Evolutionary conservation across 257 asterid species (phyloP).

Genomic region (Hygrophila difformis): DNA sequence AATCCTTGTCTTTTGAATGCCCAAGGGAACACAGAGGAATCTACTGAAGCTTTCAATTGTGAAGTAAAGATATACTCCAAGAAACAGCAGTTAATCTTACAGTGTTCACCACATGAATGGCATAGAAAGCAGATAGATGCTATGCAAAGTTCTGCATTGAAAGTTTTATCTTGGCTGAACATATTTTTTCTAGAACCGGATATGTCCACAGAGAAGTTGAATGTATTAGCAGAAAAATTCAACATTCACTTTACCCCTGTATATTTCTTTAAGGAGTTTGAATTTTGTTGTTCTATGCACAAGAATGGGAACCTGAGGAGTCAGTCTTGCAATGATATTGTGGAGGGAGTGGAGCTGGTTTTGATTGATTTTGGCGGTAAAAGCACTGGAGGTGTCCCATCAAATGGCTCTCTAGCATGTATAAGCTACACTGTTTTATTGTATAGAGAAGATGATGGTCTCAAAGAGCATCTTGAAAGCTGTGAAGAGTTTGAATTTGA

Average conservation of each 20-base stretch:
- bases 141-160: constrained; percentile 56
- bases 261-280: constrained; percentile 38
- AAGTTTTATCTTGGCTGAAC: constrained; percentile 67
- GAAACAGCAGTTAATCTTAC: constrained; percentile 48
- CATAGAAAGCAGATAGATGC: constrained; percentile 69
- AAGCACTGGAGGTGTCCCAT: constrained; percentile 42
- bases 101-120: constrained; percentile 55
- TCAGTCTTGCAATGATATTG: constrained; percentile 13
- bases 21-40: constrained; percentile 21
- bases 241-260: constrained; percentile 43
- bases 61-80: constrained; percentile 53
- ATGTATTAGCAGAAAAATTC: constrained; percentile 35
- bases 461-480: constrained; percentile 72
- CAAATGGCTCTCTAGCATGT: constrained; percentile 62
- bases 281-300: constrained; percentile 38
- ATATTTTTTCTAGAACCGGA: constrained; percentile 38
- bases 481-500: constrained; percentile 85
- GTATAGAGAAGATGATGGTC: constrained; percentile 31
- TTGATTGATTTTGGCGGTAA: constrained; percentile 30
- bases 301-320: constrained; percentile 18
- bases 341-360: constrained; percentile 20
- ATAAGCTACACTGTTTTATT: constrained; percentile 53
- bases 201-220: constrained; percentile 35
- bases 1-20: constrained; percentile 21
- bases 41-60: constrained; percentile 41